These are phyloP conservation scores for Moricandia moricandioides DNA, from an alignment of 345 rosid species.

Conservation along the genomic window DNA sequence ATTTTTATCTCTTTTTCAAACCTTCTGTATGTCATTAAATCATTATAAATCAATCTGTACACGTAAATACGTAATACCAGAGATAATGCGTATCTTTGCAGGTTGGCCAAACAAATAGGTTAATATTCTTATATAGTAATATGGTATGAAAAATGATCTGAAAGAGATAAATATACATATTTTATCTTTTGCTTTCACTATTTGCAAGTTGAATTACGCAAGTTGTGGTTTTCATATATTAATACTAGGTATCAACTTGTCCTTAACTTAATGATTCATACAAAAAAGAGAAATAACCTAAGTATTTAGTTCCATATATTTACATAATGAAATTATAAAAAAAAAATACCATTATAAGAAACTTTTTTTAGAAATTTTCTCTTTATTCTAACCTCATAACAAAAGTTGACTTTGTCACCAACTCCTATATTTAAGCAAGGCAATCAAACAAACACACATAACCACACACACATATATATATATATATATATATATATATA, in stretches of 20 bases:
- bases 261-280: neutral
- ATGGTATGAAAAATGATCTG: slow-evolving; percentile 3
- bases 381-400: neutral
- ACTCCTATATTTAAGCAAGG: neutral
- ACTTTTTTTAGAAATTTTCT: too few relatives aligned
- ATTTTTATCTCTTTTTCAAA: neutral
- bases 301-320: too few relatives aligned
- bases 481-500: too few relatives aligned
- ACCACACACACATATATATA: too few relatives aligned
- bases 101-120: neutral
- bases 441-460: neutral
- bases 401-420: neutral
- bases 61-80: neutral
- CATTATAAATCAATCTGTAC: neutral
- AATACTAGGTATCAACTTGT: neutral
- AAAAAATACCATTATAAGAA: too few relatives aligned
- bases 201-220: neutral
- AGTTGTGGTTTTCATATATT: neutral
- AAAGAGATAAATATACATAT: neutral
- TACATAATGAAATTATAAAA: neutral
- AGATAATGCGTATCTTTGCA: neutral
- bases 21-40: neutral
- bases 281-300: too few relatives aligned
- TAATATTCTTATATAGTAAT: neutral
- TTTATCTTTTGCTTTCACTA: neutral